These are phyloP conservation scores for Acrasis kona DNA, from an alignment of 78 protist species.

Conservation along the genomic window DNA sequence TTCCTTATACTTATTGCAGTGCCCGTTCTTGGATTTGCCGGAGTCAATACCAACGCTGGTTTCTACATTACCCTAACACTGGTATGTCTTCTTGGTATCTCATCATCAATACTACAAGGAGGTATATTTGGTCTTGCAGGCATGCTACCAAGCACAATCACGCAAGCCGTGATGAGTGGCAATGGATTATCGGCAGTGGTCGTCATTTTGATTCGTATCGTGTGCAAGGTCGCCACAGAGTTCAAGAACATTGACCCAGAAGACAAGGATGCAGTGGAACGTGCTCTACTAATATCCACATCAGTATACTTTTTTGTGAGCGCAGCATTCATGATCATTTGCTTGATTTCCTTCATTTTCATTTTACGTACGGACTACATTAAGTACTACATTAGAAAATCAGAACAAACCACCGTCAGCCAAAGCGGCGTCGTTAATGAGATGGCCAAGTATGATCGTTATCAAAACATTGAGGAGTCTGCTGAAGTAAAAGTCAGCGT, in stretches of 20 bases:
- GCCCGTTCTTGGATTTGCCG: neutral
- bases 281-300: neutral
- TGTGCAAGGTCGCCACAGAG: conserved; percentile 11
- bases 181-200: conserved; percentile 13
- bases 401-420: neutral
- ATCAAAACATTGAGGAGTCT: neutral
- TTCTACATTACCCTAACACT: conserved; percentile 1
- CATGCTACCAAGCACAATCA: conserved; percentile 11
- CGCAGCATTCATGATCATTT: neutral
- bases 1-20: conserved; percentile 9
- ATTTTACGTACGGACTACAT: conserved; percentile 7
- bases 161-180: conserved; percentile 37
- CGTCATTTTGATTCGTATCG: neutral
- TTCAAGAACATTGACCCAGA: neutral
- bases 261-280: neutral
- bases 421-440: neutral
- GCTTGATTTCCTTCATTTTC: conserved; percentile 14
- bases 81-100: neutral
- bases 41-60: neutral
- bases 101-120: conserved; percentile 25
- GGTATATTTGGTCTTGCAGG: conserved; percentile 41
- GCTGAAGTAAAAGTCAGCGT: neutral
- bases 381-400: neutral
- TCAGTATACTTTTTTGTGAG: conserved; percentile 14
- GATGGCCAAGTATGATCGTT: neutral